Evolutionary conservation across 2,329 filamentous ascomycete genomes (phyloP).

Genomic region (Iodosphaeria phyllophila): DNA sequence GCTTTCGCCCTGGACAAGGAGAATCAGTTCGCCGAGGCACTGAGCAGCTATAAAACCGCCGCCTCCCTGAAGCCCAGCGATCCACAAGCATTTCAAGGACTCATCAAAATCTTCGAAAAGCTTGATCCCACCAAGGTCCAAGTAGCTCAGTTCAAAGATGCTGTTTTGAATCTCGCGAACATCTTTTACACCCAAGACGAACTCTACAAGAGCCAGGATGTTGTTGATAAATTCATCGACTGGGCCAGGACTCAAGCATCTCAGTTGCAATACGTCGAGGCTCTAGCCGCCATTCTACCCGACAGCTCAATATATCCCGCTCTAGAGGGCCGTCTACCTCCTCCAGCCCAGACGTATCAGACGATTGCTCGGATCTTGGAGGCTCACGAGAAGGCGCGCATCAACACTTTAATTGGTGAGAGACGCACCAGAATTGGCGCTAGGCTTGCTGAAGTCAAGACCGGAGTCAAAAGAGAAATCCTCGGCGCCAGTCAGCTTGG

Average conservation of each 20-base stretch:
- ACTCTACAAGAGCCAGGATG: constrained; percentile 42
- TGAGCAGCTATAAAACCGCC: constrained; percentile 57
- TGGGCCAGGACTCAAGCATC: constrained; percentile 58
- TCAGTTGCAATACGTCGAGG: constrained; percentile 53
- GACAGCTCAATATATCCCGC: constrained; percentile 62
- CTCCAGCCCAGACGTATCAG: constrained; percentile 64
- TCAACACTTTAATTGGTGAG: constrained; percentile 80
- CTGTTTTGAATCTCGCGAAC: constrained; percentile 53
- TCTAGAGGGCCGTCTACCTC: constrained; percentile 67
- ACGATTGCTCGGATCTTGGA: constrained; percentile 72
- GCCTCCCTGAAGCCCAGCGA: constrained; percentile 55
- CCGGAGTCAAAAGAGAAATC: constrained; percentile 76
- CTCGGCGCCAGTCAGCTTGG: constrained; percentile 61
- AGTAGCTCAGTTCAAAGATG: constrained; percentile 56
- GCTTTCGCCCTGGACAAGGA: constrained; percentile 72
- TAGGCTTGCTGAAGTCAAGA: constrained; percentile 62
- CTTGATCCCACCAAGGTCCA: constrained; percentile 50
- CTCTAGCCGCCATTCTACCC: constrained; percentile 60
- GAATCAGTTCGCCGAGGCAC: constrained; percentile 51
- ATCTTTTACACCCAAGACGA: constrained; percentile 53
- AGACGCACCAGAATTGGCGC: constrained; percentile 76
- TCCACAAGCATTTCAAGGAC: constrained; percentile 75
- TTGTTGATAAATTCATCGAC: constrained; percentile 63
- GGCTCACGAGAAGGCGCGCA: constrained; percentile 68
- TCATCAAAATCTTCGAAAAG: constrained; percentile 71